Base-by-base conservation (phyloP, 306 rosid species). In the Begonia peltatifolia region DNA sequence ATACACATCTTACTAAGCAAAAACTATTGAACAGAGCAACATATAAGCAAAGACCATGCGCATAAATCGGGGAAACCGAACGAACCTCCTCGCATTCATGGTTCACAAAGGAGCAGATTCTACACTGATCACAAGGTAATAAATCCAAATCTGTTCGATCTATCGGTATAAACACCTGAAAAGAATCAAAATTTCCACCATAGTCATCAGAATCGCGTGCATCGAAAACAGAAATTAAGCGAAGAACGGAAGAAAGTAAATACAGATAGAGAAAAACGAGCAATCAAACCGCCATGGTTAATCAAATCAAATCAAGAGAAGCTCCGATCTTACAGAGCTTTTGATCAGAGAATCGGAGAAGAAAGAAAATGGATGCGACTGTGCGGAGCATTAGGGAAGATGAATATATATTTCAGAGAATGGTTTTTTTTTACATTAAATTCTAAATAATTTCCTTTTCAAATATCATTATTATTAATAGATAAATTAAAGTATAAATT, bases 21-120 rank as follows among this genome's bases (percentile, higher is more conserved):
- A 20, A 20, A 20, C 38, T 30, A 30, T 30, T 1, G 8, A n/a
- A 48, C 16, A 35, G 30, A 49, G 35, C 58, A 44, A 54, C 43
- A 11, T 12, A 46, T 57, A 46, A 51, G 9, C 38, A 5, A 5
- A 30, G 38, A 30, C 9, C 38, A 5, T 3, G 38, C 38, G 38
- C 2, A 30, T 30, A 30, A 30, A 5, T 30, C 7, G 8, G 47
- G 58, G 10, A 59, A n/a, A 58, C 0, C 16, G 47, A 64, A 61
- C 63, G 22, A 54, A 78, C 84, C 84, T 78, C 65, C 84, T 66
- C 41, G 80, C 51, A 52, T 71, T 78, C 80, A 78, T 78, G 54
- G 50, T 63, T 67, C 14, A 22, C 47, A 22, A 12, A 30, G 61
- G 14, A 14, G 25, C 25, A 56, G 41, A 51, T 41, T 60, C 65